Evolutionary conservation across 2,329 filamentous ascomycete genomes (phyloP).

Genomic region (Paracamarosporium sp.): DNA sequence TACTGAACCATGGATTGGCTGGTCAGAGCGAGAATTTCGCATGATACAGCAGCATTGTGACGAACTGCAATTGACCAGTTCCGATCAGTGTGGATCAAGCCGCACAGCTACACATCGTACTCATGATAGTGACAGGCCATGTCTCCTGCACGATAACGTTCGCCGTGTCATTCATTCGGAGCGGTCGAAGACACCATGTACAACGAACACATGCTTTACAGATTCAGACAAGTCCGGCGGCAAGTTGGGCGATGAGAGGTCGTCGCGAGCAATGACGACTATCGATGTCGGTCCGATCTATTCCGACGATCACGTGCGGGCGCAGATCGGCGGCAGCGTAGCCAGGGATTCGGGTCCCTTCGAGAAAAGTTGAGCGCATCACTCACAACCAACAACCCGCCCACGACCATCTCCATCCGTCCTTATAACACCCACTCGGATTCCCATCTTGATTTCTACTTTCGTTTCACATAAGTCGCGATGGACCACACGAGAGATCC

Average conservation of each 20-base stretch:
- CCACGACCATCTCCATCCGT: constrained; percentile 50
- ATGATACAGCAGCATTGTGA: not conserved
- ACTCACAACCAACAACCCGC: constrained; percentile 21
- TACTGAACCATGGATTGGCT: not conserved
- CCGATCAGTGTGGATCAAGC: not conserved
- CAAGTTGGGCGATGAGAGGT: not conserved
- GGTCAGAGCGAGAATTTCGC: not conserved
- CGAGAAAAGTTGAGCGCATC: constrained; percentile 42
- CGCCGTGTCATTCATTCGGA: not conserved
- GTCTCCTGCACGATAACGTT: not conserved
- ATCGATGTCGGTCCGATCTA: constrained; percentile 12
- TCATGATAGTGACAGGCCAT: not conserved
- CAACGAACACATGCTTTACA: not conserved
- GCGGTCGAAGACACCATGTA: not conserved
- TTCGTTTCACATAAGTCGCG: constrained; percentile 13
- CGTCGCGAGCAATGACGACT: constrained; percentile 2
- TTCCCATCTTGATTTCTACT: not conserved
- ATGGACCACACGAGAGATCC: constrained; percentile 98
- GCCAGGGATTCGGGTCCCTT: constrained; percentile 20
- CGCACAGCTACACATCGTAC: not conserved
- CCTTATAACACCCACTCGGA: constrained; percentile 10
- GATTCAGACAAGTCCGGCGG: not conserved
- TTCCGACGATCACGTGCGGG: constrained; percentile 13
- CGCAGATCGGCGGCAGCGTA: constrained; percentile 4
- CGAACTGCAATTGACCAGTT: too few relatives aligned